Evolutionary conservation across 257 asterid species (phyloP), one percentile per base, ranked within the genome.

Genomic region (Ajuga chamaepitys): DNA sequence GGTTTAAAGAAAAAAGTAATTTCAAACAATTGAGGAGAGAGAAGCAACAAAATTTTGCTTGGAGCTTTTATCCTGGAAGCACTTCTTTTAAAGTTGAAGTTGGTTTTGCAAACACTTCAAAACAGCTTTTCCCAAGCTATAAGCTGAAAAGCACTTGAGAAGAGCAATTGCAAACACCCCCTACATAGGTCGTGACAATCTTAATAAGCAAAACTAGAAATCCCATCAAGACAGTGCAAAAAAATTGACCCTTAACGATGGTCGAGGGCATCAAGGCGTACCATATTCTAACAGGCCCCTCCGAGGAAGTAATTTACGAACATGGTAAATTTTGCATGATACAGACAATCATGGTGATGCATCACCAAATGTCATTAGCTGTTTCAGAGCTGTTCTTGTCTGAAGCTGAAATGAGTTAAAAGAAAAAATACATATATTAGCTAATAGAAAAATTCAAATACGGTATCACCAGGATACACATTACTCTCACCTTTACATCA

Each of bases 401-500:
- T 95, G 91, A 74, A 92, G 97, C 98, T 92, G 85, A 62, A 62
- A 76, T 52, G 59, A 9, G 12, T 44, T 60, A 65, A 61, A 40
- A 34, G 35, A 42, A 41, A 48, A 57, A 53, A 66, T 12, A 18
- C 53, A 42, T n/a, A 72, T 56, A 38, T 70, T 59, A 81, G 73
- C 25, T 57, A 42, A 64, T 35, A 14, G 51, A 68, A 20, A 8
- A 51, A 73, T 62, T 59, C 13, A 60, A 25, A 22, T 51, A 45
- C 61, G 54, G 66, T 37, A 32, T 48, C 50, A 42, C 45, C 24
- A 58, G 3, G 63, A 46, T 52, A 57, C 51, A 17, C 64, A 55
- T 30, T 41, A 68, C 50, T 62, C 71, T 62, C 71, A 93, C 99
- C 96, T 87, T 87, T 13, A 88, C 97, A 74, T 93, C 99, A 58